These are phyloP conservation scores for Hypoxylon sp. DNA, from an alignment of 2,329 filamentous ascomycete species.

Conservation along the genomic window DNA sequence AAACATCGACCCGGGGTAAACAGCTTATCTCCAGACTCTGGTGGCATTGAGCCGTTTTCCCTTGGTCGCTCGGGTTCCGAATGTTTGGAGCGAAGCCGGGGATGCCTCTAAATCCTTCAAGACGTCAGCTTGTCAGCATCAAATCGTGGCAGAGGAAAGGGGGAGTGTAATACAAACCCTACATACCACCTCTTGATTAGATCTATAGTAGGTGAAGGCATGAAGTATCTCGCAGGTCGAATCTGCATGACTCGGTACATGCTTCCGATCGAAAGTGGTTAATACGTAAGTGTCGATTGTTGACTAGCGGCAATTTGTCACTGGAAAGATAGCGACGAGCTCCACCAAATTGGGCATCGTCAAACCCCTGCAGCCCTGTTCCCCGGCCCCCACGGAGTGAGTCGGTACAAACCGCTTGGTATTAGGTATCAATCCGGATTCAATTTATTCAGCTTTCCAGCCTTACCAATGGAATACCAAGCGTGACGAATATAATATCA, in stretches of 20 bases:
- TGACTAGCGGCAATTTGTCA: constrained; percentile 35
- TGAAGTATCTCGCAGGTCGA: not conserved
- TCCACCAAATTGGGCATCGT: constrained; percentile 18
- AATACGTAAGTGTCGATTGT: constrained; percentile 17
- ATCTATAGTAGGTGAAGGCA: not conserved
- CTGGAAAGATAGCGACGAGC: constrained; percentile 30
- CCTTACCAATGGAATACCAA: constrained; percentile 7
- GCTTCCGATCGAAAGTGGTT: constrained; percentile 1
- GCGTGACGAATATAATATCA: constrained; percentile 4
- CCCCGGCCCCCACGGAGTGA: constrained; percentile 18
- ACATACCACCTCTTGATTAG: not conserved
- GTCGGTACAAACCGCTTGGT: not conserved
- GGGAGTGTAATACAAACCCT: constrained; percentile 10
- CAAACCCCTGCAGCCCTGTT: constrained; percentile 4
- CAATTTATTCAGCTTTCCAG: constrained; percentile 7
- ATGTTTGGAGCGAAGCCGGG: constrained; percentile 20
- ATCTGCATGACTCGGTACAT: constrained; percentile 18
- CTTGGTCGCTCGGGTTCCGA: constrained; percentile 26
- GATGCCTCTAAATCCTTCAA: constrained; percentile 24
- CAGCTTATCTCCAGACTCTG: constrained; percentile 8
- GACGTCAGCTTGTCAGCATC: constrained; percentile 31
- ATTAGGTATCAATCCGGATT: not conserved
- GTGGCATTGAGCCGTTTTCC: constrained; percentile 12
- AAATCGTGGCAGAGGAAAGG: constrained; percentile 4
- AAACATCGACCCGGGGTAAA: constrained; percentile 26